Evolutionary conservation across 2,329 filamentous ascomycete genomes (phyloP).

Genomic region (Albophoma yamanashiensis): DNA sequence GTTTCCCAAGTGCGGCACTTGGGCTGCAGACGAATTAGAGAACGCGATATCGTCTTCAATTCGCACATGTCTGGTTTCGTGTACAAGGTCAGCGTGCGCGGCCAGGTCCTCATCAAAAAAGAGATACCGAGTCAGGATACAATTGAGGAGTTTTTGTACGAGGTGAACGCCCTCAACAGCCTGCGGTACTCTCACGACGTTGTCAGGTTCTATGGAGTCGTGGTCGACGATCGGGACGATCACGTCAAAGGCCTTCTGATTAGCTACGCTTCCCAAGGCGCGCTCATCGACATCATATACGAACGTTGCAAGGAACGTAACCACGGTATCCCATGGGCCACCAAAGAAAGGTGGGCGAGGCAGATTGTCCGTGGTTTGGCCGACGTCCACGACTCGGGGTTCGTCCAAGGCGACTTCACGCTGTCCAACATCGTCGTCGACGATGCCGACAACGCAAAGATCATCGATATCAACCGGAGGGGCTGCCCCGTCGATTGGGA

Average conservation of each 20-base stretch:
- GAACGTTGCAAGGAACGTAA: slow-evolving; percentile 53
- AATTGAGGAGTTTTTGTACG: slow-evolving; percentile 93
- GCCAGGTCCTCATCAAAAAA: slow-evolving; percentile 77
- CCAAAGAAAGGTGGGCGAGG: slow-evolving; percentile 76
- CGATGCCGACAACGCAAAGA: slow-evolving; percentile 72
- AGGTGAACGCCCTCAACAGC: slow-evolving; percentile 85
- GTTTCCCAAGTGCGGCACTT: slow-evolving; percentile 66
- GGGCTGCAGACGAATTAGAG: slow-evolving; percentile 50
- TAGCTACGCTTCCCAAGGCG: slow-evolving; percentile 74
- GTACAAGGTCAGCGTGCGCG: slow-evolving; percentile 73
- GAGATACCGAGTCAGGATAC: slow-evolving; percentile 95
- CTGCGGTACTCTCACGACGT: slow-evolving; percentile 65
- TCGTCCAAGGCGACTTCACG: slow-evolving; percentile 96
- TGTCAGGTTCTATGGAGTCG: slow-evolving; percentile 77
- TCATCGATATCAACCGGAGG: slow-evolving; percentile 95
- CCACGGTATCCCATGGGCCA: slow-evolving; percentile 53
- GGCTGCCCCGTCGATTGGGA: slow-evolving; percentile 99
- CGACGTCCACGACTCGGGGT: slow-evolving; percentile 91
- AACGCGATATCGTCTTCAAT: slow-evolving; percentile 72
- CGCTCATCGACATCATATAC: slow-evolving; percentile 84
- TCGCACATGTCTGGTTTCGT: slow-evolving; percentile 95
- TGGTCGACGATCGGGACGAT: slow-evolving; percentile 79
- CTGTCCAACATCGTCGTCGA: slow-evolving; percentile 96
- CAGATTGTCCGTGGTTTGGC: slow-evolving; percentile 85
- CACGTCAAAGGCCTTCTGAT: slow-evolving; percentile 83